Base-by-base conservation (phyloP, 2,329 filamentous ascomycete species). In the Tolypocladium album region DNA sequence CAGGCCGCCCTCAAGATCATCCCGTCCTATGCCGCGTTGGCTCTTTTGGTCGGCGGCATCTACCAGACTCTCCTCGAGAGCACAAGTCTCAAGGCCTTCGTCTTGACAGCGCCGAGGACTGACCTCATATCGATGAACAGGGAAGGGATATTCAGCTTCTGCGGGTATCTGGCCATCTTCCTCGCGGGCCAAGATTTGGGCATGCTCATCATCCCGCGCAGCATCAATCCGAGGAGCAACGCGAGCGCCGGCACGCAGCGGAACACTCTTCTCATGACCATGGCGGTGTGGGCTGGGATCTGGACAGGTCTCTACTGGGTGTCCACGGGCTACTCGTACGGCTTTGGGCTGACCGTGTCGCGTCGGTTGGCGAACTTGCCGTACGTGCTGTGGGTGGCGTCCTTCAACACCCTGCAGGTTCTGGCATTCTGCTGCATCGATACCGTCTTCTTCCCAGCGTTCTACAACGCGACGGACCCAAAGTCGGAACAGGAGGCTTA, bases 111-210 rank as follows among this genome's bases (percentile, higher is more conserved):
- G 0, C 90, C 90, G 7, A 86, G 94, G 5, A 85, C 82, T 0
- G 84, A 92, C 67, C 77, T 96, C 17, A 72, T 99, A 7, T 93
- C 90, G 2, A 89, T 92, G 79, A 99, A 99, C 70, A 84, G 93
- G 34, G 94, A 99, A 73, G 94, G 94, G 0, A 81, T 99, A n/a
- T 96, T 93, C 73, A 96, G 92, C 59, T 96, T 97, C 72, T 75
- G 90, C 57, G 94, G 94, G 5, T 99, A 99, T 70, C 82, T 99
- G 55, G 89, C 93, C 55, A 97, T 99, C 61, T 99, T 97, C 73
- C 84, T 99, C 45, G 86, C 90, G 0, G 94, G 94, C 4, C 91
- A 95, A 70, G 88, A 89, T 47, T 84, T 88, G 22, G 94, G 94
- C 57, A 86, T 92, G 74, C 84, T 87, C 62, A 83, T 94, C 61